Conservation (phyloP, 306 rosid species). For the Vachellia pachyceras region DNA sequence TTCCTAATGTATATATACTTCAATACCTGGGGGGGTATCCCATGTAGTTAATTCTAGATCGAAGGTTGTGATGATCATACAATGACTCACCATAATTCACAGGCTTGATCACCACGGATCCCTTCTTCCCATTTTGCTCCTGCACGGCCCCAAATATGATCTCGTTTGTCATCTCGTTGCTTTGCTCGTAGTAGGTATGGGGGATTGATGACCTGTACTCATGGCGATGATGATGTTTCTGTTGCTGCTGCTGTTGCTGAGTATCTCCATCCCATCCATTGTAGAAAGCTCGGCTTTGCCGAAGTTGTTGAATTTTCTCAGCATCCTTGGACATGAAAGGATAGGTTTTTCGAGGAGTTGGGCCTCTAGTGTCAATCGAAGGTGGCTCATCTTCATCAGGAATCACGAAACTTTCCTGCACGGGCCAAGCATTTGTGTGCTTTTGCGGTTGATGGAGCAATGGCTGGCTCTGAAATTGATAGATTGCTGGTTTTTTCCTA, state of each 20-base stretch:
- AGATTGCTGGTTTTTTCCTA: constrained; percentile 51
- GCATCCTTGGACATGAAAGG: constrained; percentile 90
- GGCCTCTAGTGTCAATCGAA: constrained; percentile 70
- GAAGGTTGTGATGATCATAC: constrained; percentile 58
- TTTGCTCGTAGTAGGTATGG: constrained; percentile 68
- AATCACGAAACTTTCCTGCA: constrained; percentile 84
- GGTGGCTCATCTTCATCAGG: constrained; percentile 90
- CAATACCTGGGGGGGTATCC: constrained; percentile 57
- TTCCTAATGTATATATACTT: constrained; percentile 50
- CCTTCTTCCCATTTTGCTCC: constrained; percentile 60
- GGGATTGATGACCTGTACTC: constrained; percentile 66
- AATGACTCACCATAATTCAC: constrained; percentile 63
- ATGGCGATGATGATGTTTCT: constrained; percentile 64
- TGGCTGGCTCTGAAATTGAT: constrained; percentile 52
- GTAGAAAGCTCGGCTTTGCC: constrained; percentile 75
- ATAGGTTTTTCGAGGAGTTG: constrained; percentile 89
- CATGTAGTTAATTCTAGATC: constrained; percentile 48
- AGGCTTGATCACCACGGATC: constrained; percentile 60
- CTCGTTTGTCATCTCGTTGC: constrained; percentile 66
- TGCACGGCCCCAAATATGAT: constrained; percentile 90
- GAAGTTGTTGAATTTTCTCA: constrained; percentile 73
- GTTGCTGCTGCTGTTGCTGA: constrained; percentile 51
- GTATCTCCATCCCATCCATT: constrained; percentile 72
- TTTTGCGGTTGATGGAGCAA: constrained; percentile 52
- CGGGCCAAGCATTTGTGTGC: constrained; percentile 70